phyloP scores from a whole-genome alignment of 2,329 filamentous ascomycete genomes.

The Acrocalymma vagum region DNA sequence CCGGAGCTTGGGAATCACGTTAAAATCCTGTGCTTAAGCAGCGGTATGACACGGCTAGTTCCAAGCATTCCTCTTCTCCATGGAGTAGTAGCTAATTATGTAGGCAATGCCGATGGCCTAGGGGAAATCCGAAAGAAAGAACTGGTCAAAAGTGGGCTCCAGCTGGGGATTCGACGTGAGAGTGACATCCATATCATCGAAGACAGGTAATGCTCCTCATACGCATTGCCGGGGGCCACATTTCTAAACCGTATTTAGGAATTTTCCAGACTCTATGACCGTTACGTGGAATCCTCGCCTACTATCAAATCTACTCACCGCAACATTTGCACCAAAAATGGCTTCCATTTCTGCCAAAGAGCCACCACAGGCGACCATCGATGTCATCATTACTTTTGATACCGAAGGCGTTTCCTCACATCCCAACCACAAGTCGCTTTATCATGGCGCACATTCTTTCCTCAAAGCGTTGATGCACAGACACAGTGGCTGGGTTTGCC shows the following conservation, averaged over 20 bases:
- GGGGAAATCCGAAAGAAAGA: slow-evolving; percentile 85
- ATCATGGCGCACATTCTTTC: slow-evolving; percentile 81
- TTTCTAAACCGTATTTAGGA: slow-evolving; percentile 46
- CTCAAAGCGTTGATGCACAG: slow-evolving; percentile 71
- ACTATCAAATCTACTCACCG: slow-evolving; percentile 74
- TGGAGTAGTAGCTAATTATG: slow-evolving; percentile 13
- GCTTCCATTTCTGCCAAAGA: slow-evolving; percentile 50
- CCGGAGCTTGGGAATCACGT: slow-evolving; percentile 87
- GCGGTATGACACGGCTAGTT: slow-evolving; percentile 61
- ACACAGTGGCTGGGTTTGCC: slow-evolving; percentile 71
- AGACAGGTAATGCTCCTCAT: slow-evolving; percentile 66
- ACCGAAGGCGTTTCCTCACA: slow-evolving; percentile 81
- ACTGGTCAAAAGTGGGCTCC: slow-evolving; percentile 79
- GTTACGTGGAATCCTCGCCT: slow-evolving; percentile 75
- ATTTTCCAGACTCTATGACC: slow-evolving; percentile 92
- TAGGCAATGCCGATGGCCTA: slow-evolving; percentile 85
- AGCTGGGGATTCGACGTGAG: slow-evolving; percentile 76
- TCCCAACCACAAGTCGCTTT: slow-evolving; percentile 91
- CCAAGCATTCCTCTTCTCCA: not conserved
- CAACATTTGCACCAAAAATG: slow-evolving; percentile 76
- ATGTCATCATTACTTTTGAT: slow-evolving; percentile 92
- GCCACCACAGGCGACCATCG: slow-evolving; percentile 68
- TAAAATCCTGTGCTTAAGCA: slow-evolving; percentile 92
- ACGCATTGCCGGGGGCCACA: no score
- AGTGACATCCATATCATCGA: slow-evolving; percentile 89